Evolutionary conservation across 768 basidiomycete genomes (phyloP).

Genomic region (Ephemerocybe angulata): DNA sequence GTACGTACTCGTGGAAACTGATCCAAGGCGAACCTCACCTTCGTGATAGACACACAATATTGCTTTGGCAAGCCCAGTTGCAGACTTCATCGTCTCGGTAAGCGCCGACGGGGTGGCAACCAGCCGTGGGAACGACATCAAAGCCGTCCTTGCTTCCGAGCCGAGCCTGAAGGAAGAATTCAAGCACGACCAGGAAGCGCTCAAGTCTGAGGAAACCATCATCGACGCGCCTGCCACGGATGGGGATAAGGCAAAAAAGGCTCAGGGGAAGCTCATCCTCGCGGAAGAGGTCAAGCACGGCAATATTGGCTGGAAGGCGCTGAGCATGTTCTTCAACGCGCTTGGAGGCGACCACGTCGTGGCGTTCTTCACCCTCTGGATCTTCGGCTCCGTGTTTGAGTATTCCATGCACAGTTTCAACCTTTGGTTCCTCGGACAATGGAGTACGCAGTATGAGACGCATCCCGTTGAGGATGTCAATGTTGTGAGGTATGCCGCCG

Average conservation of each 20-base stretch:
- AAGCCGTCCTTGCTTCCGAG: constrained; percentile 39
- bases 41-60: constrained; percentile 44
- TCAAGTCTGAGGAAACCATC: constrained; percentile 19
- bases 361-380: constrained; percentile 27
- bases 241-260: constrained; percentile 8
- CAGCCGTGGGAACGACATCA: constrained; percentile 44
- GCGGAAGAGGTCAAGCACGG: constrained; percentile 59
- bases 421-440: constrained; percentile 40
- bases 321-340: constrained; percentile 32
- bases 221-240: constrained; percentile 20
- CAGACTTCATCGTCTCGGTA: constrained; percentile 55
- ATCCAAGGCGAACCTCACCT: background rate
- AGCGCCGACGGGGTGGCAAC: constrained; percentile 49
- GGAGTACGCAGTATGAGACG: constrained; percentile 42
- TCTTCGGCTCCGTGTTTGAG: constrained; percentile 20
- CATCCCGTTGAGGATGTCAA: constrained; percentile 29
- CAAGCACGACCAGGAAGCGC: constrained; percentile 8
- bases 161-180: constrained; percentile 27
- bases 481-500: constrained; percentile 32
- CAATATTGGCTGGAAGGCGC: constrained; percentile 47
- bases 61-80: constrained; percentile 49
- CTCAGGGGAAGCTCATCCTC: constrained; percentile 52
- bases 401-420: constrained; percentile 24
- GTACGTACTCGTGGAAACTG: constrained; percentile 28
- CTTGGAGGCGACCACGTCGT: constrained; percentile 30